Percentiles rank a stretch among this genome's conserved stretches.
phyloP scores from a whole-genome alignment of 345 rosid genomes.

The Dovyalis caffra region DNA sequence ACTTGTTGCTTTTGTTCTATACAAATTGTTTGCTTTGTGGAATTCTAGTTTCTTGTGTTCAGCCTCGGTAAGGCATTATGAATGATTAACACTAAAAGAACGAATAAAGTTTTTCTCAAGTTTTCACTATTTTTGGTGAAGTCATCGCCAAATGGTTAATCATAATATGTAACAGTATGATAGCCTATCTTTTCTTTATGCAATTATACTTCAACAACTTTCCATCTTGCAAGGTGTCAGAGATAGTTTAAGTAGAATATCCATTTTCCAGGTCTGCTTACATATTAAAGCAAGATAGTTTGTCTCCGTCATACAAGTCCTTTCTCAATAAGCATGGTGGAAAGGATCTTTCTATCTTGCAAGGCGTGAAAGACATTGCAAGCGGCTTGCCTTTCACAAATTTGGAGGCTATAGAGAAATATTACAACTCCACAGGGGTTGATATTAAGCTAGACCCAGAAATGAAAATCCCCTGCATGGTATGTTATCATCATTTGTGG shows the following conservation, averaged over 20 bases:
- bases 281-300: constrained; percentile 80
- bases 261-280: constrained; percentile 72
- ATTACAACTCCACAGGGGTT: constrained; percentile 67
- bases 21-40: background rate
- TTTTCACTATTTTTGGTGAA: background rate
- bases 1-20: background rate
- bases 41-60: background rate
- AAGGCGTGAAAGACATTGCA: constrained; percentile 78
- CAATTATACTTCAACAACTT: no score
- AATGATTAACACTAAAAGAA: background rate
- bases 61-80: background rate
- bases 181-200: no score
- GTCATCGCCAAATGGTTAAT: background rate
- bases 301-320: constrained; percentile 89
- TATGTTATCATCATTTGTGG: constrained; percentile 24
- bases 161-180: no score
- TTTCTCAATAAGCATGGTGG: constrained; percentile 90
- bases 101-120: background rate
- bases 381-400: constrained; percentile 60
- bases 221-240: no score
- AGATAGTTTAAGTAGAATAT: constrained; percentile 10
- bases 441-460: constrained; percentile 72
- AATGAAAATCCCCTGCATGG: constrained; percentile 86
- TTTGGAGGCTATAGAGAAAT: constrained; percentile 61
- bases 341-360: constrained; percentile 60